Percentiles rank a stretch among this genome's conserved stretches.
phyloP scores from a whole-genome alignment of 495 filamentous ascomycete species.

The Cercophora scortea region DNA sequence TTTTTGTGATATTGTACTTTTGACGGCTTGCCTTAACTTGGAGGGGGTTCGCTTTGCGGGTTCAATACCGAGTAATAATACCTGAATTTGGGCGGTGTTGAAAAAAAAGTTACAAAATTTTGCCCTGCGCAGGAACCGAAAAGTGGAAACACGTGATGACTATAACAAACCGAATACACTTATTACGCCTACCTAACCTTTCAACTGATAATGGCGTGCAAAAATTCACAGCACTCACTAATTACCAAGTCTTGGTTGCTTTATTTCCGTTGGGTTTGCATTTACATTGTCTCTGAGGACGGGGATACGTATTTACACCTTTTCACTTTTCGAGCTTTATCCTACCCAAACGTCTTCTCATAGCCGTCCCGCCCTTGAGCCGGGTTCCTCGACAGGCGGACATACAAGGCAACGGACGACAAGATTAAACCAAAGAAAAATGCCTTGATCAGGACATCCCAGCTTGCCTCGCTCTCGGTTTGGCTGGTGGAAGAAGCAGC shows the following conservation, averaged over 20 bases:
- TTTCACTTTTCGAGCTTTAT: no score
- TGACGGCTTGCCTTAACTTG: background rate
- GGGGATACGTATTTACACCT: no score
- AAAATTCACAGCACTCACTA: no score
- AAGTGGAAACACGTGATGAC: background rate
- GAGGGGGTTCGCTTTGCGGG: no score
- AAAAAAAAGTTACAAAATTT: background rate
- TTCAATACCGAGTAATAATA: no score
- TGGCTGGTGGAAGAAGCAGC: background rate
- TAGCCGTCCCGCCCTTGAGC: background rate
- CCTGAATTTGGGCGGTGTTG: background rate
- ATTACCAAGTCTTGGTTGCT: no score
- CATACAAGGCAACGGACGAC: conserved; percentile 22
- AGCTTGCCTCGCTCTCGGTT: conserved; percentile 17
- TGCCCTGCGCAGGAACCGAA: background rate
- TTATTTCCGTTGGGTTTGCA: no score
- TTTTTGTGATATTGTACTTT: background rate
- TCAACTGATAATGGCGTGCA: no score
- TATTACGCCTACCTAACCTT: no score
- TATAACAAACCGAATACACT: no score
- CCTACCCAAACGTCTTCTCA: no score
- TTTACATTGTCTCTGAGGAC: no score
- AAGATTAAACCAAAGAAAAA: conserved; percentile 32
- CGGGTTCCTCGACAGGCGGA: conserved; percentile 16
- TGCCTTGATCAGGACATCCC: conserved; percentile 27